Conservation (phyloP, 2,329 filamentous ascomycete species). For the Pseudogymnoascus sp. region DNA sequence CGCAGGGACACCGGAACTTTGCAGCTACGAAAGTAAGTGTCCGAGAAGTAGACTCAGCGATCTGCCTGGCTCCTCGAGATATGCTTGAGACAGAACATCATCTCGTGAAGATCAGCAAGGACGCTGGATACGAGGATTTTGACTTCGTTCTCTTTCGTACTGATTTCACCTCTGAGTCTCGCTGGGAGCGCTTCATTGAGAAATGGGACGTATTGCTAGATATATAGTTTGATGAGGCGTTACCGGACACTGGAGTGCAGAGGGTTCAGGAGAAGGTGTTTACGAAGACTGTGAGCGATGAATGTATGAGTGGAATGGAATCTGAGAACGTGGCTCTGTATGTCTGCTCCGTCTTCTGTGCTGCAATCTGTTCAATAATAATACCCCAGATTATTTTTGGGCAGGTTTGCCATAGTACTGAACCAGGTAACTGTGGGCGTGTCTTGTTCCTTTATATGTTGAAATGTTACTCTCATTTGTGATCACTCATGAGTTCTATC, state of each 20-base stretch:
- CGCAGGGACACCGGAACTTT: not conserved
- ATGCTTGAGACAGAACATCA: not conserved
- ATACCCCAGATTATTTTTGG: too few relatives aligned
- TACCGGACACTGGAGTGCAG: not conserved
- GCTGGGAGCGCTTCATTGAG: not conserved
- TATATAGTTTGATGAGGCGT: not conserved
- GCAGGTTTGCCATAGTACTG: too few relatives aligned
- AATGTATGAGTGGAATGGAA: not conserved
- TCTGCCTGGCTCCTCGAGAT: not conserved
- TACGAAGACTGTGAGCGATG: not conserved
- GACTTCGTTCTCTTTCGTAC: not conserved
- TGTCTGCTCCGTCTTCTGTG: not conserved
- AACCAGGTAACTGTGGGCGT: too few relatives aligned
- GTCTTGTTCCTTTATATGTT: too few relatives aligned
- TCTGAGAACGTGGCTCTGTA: not conserved
- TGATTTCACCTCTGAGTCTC: not conserved
- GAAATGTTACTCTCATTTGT: too few relatives aligned
- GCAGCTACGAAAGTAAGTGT: not conserved
- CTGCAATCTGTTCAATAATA: not conserved
- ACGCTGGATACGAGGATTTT: slow-evolving; percentile 1
- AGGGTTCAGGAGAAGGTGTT: not conserved
- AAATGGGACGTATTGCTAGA: not conserved
- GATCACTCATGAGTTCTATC: too few relatives aligned
- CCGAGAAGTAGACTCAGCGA: not conserved
- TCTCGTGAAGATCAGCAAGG: not conserved